Evolutionary conservation across 2,329 filamentous ascomycete genomes (phyloP), one percentile per base, ranked within the genome.

Genomic region (Monosporascus sp.): DNA sequence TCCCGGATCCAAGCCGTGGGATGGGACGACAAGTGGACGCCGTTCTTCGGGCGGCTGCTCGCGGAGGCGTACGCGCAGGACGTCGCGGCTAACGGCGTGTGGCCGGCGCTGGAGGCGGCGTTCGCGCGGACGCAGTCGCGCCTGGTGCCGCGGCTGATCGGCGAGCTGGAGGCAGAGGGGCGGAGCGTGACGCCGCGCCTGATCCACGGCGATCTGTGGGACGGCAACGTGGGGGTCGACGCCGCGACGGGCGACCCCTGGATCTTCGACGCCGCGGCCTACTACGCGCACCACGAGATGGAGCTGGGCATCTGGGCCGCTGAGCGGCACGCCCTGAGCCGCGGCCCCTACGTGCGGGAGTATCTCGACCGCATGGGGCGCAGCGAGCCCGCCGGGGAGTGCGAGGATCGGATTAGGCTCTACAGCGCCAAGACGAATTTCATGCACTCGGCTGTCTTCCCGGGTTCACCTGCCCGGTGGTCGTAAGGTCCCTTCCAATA

Each of bases 151-250:
- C 53, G 61, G 1, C 52, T 67, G 1, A 50, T 70, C 5, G 64
- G 60, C 2, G 57, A 58, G 0, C 38, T 70, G 14, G 57, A 66
- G 49, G 14, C 48, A 1, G 57, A 66, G 2, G 67, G 65, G 2
- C 48, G 63, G 1, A 41, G 19, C 2, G 41, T 70, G 9, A 64
- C 59, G 45, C 67, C 68, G 1, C 56, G 57, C 20, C 57, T 74
- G 45, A 68, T 73, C 17, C 71, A 74, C 53, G 72, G 71, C 0
- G 71, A 75, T 57, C 59, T 75, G 2, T 76, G 71, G 73, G 69
- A 76, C 48, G 67, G 62, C 1, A 77, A 76, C 52, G 59, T 64
- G 2, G 71, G 69, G 1, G 67, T 65, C 6, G 63, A 68, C 31
- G 50, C 53, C 1, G 51, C 62, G 7, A 73, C 63, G 0, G 65